A percentile compares a stretch with the other conserved stretches of the same genome.
Conservation (phyloP, 306 rosid species). For the Acacia acuminata region DNA sequence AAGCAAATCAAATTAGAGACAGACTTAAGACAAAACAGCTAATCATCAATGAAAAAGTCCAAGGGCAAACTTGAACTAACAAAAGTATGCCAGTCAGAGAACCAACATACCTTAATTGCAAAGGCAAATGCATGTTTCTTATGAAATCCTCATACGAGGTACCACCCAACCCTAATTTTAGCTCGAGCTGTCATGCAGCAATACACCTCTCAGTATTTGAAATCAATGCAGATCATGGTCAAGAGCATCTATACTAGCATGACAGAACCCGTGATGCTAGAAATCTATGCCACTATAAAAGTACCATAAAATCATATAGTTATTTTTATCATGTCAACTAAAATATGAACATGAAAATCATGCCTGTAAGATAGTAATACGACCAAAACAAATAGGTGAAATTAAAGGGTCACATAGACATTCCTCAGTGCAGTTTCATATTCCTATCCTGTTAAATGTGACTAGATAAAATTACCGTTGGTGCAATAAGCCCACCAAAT, state of each 20-base stretch:
- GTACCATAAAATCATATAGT: neutral
- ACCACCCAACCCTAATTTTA: conserved; percentile 90
- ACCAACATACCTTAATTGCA: conserved; percentile 72
- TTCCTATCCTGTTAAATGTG: neutral
- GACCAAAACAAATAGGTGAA: conserved; percentile 15
- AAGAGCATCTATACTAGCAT: conserved; percentile 14
- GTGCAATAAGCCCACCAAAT: conserved; percentile 92
- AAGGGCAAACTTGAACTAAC: conserved; percentile 11
- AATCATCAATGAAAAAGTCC: conserved; percentile 18
- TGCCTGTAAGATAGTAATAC: neutral
- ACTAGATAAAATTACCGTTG: conserved; percentile 60
- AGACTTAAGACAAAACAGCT: conserved; percentile 18
- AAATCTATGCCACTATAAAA: conserved; percentile 2
- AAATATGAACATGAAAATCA: neutral
- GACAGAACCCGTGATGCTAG: conserved; percentile 1
- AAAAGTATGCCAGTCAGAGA: neutral
- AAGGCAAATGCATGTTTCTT: conserved; percentile 81
- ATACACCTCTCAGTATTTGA: conserved; percentile 20
- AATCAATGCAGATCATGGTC: conserved; percentile 13
- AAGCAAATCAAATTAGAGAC: conserved; percentile 32
- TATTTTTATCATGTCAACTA: conserved; percentile 1
- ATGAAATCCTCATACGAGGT: conserved; percentile 96
- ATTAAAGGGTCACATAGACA: neutral
- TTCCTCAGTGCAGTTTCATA: conserved; percentile 3
- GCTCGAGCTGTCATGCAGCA: conserved; percentile 70